These are phyloP conservation scores for Penicillium ucsense DNA, from an alignment of 495 filamentous ascomycete genomes.

Conservation along the genomic window DNA sequence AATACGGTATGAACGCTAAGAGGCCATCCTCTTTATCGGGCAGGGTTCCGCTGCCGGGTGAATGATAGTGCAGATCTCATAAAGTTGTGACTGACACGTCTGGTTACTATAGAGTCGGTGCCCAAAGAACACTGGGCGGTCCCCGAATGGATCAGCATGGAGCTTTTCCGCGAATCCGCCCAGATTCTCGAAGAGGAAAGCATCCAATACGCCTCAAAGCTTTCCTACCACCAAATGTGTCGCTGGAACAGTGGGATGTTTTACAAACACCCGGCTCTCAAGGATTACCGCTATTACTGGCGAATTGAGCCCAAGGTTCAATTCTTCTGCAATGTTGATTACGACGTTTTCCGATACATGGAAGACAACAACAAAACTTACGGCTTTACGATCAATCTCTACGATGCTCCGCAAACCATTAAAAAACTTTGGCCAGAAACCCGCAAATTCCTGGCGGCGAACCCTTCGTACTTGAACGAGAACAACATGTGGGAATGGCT, in stretches of 20 bases:
- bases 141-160: conserved; percentile 83
- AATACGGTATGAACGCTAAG: conserved; percentile 53
- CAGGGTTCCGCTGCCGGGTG: background rate
- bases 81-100: background rate
- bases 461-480: conserved; percentile 69
- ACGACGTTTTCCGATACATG: conserved; percentile 99
- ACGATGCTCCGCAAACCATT: conserved; percentile 79
- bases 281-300: conserved; percentile 87
- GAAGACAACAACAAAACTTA: conserved; percentile 96
- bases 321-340: conserved; percentile 98
- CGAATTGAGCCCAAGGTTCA: conserved; percentile 98
- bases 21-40: background rate
- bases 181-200: conserved; percentile 72
- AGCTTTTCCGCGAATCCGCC: conserved; percentile 76
- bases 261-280: conserved; percentile 88
- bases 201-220: conserved; percentile 78
- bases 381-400: conserved; percentile 97
- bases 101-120: conserved; percentile 55
- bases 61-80: background rate
- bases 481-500: conserved; percentile 88
- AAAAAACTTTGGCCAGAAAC: conserved; percentile 94
- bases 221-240: conserved; percentile 99
- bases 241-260: conserved; percentile 98
- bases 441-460: conserved; percentile 71
- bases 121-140: conserved; percentile 92